Evolutionary conservation across 257 asterid species (phyloP).

Genomic region (Gardenia jasminoides): DNA sequence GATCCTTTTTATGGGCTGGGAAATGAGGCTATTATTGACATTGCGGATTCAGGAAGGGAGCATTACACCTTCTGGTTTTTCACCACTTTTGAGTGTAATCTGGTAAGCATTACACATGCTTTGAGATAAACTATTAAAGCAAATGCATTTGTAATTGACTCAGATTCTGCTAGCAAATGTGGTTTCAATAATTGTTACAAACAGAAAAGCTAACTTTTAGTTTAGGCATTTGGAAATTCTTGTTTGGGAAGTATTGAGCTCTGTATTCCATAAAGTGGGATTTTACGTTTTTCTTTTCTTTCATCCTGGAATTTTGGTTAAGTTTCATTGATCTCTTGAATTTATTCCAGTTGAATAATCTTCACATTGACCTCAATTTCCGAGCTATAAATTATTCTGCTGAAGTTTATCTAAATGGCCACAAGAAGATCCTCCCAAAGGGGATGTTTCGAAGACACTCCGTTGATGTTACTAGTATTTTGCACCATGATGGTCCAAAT

Average conservation of each 20-base stretch:
- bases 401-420: conserved; percentile 84
- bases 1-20: conserved; percentile 95
- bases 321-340: conserved; percentile 31
- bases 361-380: conserved; percentile 69
- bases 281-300: background rate
- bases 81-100: conserved; percentile 65
- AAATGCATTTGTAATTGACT: background rate
- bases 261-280: background rate
- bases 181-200: background rate
- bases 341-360: conserved; percentile 57
- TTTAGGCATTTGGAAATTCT: background rate
- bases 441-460: conserved; percentile 98
- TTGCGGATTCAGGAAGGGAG: conserved; percentile 89
- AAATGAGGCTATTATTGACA: conserved; percentile 79
- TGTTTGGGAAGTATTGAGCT: background rate
- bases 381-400: conserved; percentile 96
- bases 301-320: background rate
- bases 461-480: conserved; percentile 61
- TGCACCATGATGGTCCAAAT: conserved; percentile 67
- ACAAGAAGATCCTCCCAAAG: conserved; percentile 77
- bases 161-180: background rate
- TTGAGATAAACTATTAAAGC: conserved; percentile 2
- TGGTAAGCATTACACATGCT: conserved; percentile 46
- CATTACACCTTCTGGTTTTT: conserved; percentile 96
- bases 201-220: background rate